Conservation (phyloP, 2,329 filamentous ascomycete species). For the Lachnellula subtilissima region DNA sequence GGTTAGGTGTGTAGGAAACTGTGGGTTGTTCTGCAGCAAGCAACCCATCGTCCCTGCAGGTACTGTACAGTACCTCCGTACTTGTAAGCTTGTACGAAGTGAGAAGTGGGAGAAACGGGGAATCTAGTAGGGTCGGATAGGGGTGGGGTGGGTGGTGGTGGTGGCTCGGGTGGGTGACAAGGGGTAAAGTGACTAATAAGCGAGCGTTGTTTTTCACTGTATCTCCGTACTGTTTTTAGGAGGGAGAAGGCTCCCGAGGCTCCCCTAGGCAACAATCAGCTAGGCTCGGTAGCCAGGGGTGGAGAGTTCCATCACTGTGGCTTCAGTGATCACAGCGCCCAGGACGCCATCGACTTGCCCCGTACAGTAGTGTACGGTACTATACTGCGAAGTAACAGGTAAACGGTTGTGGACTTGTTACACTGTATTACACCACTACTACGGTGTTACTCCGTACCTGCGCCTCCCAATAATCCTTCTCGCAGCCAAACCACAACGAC, state of each 20-base stretch:
- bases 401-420: neutral
- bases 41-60: too few species aligned
- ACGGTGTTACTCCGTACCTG: neutral
- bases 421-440: neutral
- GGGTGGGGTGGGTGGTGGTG: too few species aligned
- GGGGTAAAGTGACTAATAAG: neutral
- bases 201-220: too few species aligned
- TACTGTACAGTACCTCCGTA: too few species aligned
- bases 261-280: neutral
- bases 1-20: too few species aligned
- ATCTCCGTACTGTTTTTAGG: too few species aligned
- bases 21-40: too few species aligned
- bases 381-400: too few species aligned
- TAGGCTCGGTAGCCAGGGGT: neutral
- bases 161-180: too few species aligned
- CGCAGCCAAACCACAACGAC: neutral
- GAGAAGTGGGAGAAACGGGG: too few species aligned
- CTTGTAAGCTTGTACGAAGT: too few species aligned
- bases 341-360: neutral
- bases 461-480: neutral
- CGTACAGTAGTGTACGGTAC: neutral
- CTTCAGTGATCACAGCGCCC: neutral
- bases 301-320: neutral
- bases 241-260: neutral
- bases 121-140: too few species aligned